Base-by-base conservation (phyloP, 2,329 filamentous ascomycete species). In the Chrysoporthe cubensis region DNA sequence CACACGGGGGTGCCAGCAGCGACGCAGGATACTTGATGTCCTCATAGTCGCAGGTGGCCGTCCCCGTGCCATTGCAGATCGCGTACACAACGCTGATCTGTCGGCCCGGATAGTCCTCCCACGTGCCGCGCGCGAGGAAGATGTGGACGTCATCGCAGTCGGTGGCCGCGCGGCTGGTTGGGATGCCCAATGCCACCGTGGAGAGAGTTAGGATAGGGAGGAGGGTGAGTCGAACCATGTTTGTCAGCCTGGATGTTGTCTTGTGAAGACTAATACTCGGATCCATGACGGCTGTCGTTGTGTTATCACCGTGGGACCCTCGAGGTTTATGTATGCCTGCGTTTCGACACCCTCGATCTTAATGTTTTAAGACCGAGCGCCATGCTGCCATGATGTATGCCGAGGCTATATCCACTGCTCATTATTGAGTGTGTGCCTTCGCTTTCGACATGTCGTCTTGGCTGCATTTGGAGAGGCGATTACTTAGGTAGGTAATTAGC, bases 111-210 rank as follows among this genome's bases (percentile, higher is more conserved):
- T 68, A 68, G 16, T 37, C 58, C 52, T 68, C 66, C 48, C 63
- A 62, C n/a, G 61, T 65, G 26, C 66, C 66, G 34, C 66, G 66
- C 4, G 66, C 66, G 9, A 68, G 64, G 43, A 68, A 68, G 50
- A 68, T 68, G 63, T 68, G 66, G 37, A 63, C 16, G 43, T 68
- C 66, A 9, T 63, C 56, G 21, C 66, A 66, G 1, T n/a, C 48
- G 11, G 44, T 7, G 32, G 61, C 40, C 7, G 57, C 32, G 34
- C 16, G 14, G 18, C 6, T 42, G 11, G 61, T 52, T 6, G 61
- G 61, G 34, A 52, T n/a, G 48, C 16, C 46, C 32, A 40, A 42
- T 11, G 44, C 40, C 5, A 18, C n/a, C 26, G 57, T 43, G 11
- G 40, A 60, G 9, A 60, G 40, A n/a, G 18, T 21, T 16, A 60